Evolutionary conservation across 345 rosid genomes (phyloP).

Genomic region (Alliaria petiolata): DNA sequence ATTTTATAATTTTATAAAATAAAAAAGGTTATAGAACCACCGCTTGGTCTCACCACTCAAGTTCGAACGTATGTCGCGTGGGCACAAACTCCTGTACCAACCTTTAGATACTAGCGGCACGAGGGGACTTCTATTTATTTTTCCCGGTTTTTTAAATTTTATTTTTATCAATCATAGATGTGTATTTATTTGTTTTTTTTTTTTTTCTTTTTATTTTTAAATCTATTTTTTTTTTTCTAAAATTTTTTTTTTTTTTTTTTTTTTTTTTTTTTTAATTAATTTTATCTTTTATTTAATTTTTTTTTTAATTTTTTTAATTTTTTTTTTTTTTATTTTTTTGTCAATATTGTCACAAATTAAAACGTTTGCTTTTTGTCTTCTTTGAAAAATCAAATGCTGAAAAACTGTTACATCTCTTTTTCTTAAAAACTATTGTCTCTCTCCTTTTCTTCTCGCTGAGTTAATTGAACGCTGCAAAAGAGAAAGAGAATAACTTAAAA

Average conservation of each 20-base stretch:
- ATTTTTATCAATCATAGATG: neutral
- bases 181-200: neutral
- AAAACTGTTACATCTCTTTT: constrained; percentile 36
- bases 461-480: constrained; percentile 40
- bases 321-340: too few relatives aligned
- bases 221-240: too few relatives aligned
- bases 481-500: constrained; percentile 23
- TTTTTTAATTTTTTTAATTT: too few relatives aligned
- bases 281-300: too few relatives aligned
- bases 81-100: constrained; percentile 73
- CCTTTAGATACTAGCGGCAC: constrained; percentile 63
- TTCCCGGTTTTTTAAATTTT: neutral
- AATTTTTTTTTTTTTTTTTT: too few relatives aligned
- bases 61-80: constrained; percentile 51
- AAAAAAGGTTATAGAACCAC: constrained; percentile 44
- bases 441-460: constrained; percentile 22
- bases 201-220: too few relatives aligned
- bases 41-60: constrained; percentile 58
- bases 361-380: constrained; percentile 25
- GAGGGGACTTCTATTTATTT: constrained; percentile 33
- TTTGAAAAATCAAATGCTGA: constrained; percentile 29
- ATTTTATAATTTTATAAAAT: neutral
- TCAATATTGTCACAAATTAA: constrained; percentile 17
- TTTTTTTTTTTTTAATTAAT: too few relatives aligned
- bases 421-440: constrained; percentile 29